These are phyloP conservation scores for Phytophthora constricta DNA, from an alignment of 352 stramenopile genomes.

Conservation along the genomic window DNA sequence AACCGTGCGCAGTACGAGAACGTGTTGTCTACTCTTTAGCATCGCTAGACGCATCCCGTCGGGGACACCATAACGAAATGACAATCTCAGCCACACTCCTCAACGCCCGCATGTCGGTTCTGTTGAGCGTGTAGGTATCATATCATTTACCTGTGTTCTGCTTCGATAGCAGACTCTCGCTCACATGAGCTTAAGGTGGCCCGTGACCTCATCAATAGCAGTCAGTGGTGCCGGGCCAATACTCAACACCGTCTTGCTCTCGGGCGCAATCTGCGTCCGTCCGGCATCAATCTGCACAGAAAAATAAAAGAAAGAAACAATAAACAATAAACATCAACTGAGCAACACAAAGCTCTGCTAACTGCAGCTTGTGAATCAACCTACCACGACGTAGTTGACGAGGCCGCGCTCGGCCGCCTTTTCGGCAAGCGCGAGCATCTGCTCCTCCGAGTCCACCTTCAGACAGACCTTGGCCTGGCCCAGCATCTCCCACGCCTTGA, in stretches of 20 bases:
- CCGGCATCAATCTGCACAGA: conserved; percentile 70
- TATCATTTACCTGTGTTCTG: conserved; percentile 4
- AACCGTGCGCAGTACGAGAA: conserved; percentile 49
- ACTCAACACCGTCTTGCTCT: conserved; percentile 85
- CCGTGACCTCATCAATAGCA: conserved; percentile 74
- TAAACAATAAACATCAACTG: conserved; percentile 2
- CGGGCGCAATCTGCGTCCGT: conserved; percentile 85
- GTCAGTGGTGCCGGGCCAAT: conserved; percentile 79
- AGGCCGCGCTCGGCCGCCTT: conserved; percentile 68
- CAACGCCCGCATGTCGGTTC: not conserved
- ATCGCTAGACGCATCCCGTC: not conserved
- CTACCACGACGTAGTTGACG: conserved; percentile 84
- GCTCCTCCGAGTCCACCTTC: conserved; percentile 86
- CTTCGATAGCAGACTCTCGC: not conserved
- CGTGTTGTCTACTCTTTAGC: conserved; percentile 61
- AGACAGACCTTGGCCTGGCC: conserved; percentile 88
- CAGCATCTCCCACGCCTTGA: conserved; percentile 82
- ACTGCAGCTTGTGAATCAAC: conserved; percentile 2
- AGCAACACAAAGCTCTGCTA: not conserved
- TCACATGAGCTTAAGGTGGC: conserved; percentile 90
- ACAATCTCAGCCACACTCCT: not conserved
- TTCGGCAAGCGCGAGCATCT: conserved; percentile 75
- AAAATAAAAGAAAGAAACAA: not conserved
- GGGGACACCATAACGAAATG: not conserved
- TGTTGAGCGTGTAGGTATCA: not conserved